Evolutionary conservation across 108 stramenopile species (phyloP).

Genomic region (Nitzschia sp.): DNA sequence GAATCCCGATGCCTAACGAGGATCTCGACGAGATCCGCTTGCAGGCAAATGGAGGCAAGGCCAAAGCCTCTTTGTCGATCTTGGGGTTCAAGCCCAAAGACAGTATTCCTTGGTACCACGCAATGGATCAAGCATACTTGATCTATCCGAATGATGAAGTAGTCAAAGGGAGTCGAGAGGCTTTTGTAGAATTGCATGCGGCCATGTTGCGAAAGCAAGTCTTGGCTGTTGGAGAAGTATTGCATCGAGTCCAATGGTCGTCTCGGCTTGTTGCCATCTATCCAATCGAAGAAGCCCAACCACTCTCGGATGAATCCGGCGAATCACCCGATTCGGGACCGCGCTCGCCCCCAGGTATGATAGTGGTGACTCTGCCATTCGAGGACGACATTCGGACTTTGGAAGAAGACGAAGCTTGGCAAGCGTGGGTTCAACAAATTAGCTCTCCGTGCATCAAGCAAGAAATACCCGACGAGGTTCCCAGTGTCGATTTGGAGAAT

Average conservation of each 20-base stretch:
- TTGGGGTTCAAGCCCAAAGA: slow-evolving; percentile 61
- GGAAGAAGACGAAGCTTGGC: slow-evolving; percentile 24
- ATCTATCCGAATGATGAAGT: slow-evolving; percentile 53
- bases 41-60: slow-evolving; percentile 36
- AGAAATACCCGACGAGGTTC: slow-evolving; percentile 5
- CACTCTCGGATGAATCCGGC: not conserved
- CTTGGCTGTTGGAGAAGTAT: slow-evolving; percentile 68
- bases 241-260: slow-evolving; percentile 40
- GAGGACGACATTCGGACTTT: slow-evolving; percentile 59
- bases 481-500: not conserved
- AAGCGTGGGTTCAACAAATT: slow-evolving; percentile 14
- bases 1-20: slow-evolving; percentile 19
- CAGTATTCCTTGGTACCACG: slow-evolving; percentile 36
- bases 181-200: slow-evolving; percentile 56
- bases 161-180: slow-evolving; percentile 50
- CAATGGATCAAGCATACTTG: slow-evolving; percentile 35
- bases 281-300: slow-evolving; percentile 46
- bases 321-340: not conserved
- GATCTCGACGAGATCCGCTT: slow-evolving; percentile 30
- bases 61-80: slow-evolving; percentile 42
- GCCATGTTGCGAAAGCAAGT: slow-evolving; percentile 76
- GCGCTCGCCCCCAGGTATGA: slow-evolving; percentile 38
- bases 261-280: slow-evolving; percentile 64
- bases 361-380: slow-evolving; percentile 60
- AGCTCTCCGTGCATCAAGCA: slow-evolving; percentile 4